phyloP scores from a whole-genome alignment of 139 green algal genomes.

The Limnomonas spitsbergensis region DNA sequence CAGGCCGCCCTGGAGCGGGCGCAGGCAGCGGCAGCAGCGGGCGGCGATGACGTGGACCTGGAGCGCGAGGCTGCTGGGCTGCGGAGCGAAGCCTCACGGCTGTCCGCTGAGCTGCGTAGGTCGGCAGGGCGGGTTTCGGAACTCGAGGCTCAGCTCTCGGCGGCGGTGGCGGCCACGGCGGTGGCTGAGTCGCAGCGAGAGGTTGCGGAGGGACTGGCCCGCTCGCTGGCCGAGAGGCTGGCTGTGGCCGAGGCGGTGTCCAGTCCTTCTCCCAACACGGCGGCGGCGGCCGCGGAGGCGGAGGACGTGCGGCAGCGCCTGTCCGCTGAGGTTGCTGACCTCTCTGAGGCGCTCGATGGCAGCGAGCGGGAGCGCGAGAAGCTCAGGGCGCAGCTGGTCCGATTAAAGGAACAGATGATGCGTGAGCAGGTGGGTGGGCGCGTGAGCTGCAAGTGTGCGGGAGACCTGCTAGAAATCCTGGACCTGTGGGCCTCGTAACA shows the following conservation, averaged over 20 bases:
- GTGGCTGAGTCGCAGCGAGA: not conserved
- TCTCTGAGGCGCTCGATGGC: slow-evolving; percentile 22
- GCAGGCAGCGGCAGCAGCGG: not conserved
- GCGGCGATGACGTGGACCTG: not conserved
- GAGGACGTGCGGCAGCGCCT: not conserved
- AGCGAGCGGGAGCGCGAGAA: slow-evolving; percentile 25
- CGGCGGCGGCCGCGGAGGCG: not conserved
- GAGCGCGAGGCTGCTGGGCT: slow-evolving; percentile 18
- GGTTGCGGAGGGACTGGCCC: not conserved
- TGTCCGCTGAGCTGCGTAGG: not conserved
- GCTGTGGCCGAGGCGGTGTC: not conserved
- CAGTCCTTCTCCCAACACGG: not conserved
- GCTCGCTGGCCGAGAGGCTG: not conserved
- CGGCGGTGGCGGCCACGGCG: not conserved
- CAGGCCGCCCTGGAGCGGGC: slow-evolving; percentile 17
- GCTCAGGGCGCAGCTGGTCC: slow-evolving; percentile 31
- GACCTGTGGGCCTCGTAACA: no score
- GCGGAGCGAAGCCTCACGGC: not conserved
- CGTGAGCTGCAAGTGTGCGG: slow-evolving; percentile 12
- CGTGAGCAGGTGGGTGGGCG: slow-evolving; percentile 49
- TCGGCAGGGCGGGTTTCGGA: not conserved
- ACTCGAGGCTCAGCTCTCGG: not conserved
- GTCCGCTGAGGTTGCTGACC: not conserved
- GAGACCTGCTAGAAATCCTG: not conserved
- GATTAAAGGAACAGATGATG: slow-evolving; percentile 60